Conservation (phyloP, 345 rosid species). For the Eucalyptus erythrocorys region DNA sequence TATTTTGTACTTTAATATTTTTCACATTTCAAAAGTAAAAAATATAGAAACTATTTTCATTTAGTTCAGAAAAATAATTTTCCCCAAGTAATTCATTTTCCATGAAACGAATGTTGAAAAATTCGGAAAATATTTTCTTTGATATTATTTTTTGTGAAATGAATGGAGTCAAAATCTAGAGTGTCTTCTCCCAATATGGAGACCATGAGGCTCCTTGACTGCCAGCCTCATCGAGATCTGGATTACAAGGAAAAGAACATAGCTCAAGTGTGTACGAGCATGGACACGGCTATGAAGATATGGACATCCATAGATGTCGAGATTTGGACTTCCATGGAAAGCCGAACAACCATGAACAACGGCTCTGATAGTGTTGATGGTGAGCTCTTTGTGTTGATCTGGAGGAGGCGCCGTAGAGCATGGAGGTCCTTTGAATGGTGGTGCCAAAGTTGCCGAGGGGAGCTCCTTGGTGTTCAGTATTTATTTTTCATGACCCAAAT, state of each 20-base stretch:
- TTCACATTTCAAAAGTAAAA: rapidly evolving
- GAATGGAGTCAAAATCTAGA: not conserved
- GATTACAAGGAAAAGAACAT: not conserved
- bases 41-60: no score
- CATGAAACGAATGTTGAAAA: rapidly evolving
- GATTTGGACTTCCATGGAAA: not conserved
- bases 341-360: not conserved
- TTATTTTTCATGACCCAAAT: not conserved
- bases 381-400: not conserved
- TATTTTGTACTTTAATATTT: no score
- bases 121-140: no score
- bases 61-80: no score
- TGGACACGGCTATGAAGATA: not conserved
- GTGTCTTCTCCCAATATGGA: not conserved
- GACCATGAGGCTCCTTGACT: not conserved
- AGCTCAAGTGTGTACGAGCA: not conserved
- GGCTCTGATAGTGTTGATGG: not conserved
- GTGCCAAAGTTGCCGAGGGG: not conserved
- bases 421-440: not conserved
- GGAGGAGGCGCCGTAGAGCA: not conserved
- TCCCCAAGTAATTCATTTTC: no score
- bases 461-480: not conserved
- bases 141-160: no score
- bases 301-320: not conserved
- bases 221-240: not conserved